A percentile compares a stretch with the other conserved stretches of the same genome.
These are phyloP conservation scores for Globisporangium cylindrosporum DNA, from an alignment of 352 stramenopile species.

Conservation along the genomic window DNA sequence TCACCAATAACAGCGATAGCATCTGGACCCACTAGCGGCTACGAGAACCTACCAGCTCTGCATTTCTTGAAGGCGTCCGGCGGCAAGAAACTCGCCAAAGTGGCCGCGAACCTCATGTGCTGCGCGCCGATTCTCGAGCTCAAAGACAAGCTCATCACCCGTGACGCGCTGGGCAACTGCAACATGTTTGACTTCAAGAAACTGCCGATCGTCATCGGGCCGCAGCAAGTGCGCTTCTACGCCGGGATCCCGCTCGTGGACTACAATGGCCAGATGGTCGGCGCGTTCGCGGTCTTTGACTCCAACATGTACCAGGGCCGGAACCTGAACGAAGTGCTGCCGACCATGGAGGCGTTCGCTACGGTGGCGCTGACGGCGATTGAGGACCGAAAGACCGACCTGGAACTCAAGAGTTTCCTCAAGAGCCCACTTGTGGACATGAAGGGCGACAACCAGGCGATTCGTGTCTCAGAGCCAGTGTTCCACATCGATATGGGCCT, in stretches of 20 bases:
- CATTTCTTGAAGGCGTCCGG: slow-evolving; percentile 53
- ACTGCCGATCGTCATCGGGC: slow-evolving; percentile 66
- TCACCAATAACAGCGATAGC: neutral
- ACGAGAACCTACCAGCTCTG: slow-evolving; percentile 15
- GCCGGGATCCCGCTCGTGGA: slow-evolving; percentile 58
- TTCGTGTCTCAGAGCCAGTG: slow-evolving; percentile 36
- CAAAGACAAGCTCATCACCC: slow-evolving; percentile 41
- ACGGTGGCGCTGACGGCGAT: slow-evolving; percentile 34
- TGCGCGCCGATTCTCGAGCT: slow-evolving; percentile 62
- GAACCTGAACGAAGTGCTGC: slow-evolving; percentile 41
- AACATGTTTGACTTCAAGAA: slow-evolving; percentile 47
- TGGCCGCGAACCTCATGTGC: slow-evolving; percentile 56
- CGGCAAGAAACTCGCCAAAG: slow-evolving; percentile 49
- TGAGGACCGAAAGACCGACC: slow-evolving; percentile 40
- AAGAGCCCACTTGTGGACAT: slow-evolving; percentile 38
- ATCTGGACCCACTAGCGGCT: slow-evolving; percentile 8
- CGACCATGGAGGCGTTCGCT: slow-evolving; percentile 35
- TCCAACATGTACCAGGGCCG: slow-evolving; percentile 27
- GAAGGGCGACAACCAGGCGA: slow-evolving; percentile 25
- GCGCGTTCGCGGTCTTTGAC: slow-evolving; percentile 70
- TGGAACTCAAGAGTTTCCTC: slow-evolving; percentile 56
- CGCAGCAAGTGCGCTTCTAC: slow-evolving; percentile 73
- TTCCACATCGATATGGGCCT: slow-evolving; percentile 29
- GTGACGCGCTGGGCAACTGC: slow-evolving; percentile 32
- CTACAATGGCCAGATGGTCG: slow-evolving; percentile 39